Percentiles rank a stretch among this genome's conserved stretches.
Conservation (phyloP, 2,329 filamentous ascomycete species). For the Rugonectria rugulosa region DNA sequence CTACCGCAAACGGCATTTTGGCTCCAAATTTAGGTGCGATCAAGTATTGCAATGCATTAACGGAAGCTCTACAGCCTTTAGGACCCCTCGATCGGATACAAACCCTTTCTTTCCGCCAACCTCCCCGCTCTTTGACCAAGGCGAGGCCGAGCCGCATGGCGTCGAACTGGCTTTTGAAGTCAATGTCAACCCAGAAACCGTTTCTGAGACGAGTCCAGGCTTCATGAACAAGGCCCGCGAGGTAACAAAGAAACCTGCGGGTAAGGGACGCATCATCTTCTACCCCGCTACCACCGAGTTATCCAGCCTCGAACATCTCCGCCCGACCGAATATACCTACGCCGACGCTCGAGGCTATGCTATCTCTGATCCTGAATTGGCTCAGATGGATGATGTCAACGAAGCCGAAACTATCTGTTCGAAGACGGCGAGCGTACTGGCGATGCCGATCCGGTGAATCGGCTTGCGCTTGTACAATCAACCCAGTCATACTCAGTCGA, state of each 20-base stretch:
- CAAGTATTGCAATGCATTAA: no score
- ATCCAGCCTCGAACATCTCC: constrained; percentile 96
- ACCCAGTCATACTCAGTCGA: constrained; percentile 86
- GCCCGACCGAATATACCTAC: constrained; percentile 83
- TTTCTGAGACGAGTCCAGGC: constrained; percentile 88
- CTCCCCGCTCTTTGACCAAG: constrained; percentile 87
- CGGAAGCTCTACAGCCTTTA: constrained; percentile 67
- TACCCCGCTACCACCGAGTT: constrained; percentile 98
- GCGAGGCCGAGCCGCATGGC: constrained; percentile 62
- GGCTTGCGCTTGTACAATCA: constrained; percentile 96
- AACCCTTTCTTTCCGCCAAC: constrained; percentile 65
- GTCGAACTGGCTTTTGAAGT: constrained; percentile 84
- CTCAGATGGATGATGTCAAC: constrained; percentile 95
- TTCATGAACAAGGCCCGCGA: constrained; percentile 86
- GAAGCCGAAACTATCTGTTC: constrained; percentile 88
- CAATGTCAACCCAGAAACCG: constrained; percentile 85
- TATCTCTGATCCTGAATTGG: constrained; percentile 87
- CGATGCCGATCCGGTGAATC: constrained; percentile 92
- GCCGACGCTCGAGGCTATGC: constrained; percentile 95
- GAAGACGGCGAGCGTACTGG: constrained; percentile 96
- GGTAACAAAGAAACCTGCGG: constrained; percentile 87
- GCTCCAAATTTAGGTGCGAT: no score
- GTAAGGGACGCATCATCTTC: constrained; percentile 87
- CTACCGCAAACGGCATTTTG: no score
- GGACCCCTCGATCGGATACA: constrained; percentile 81